These are phyloP conservation scores for Yamagishiella unicocca DNA, from an alignment of 139 green algal genomes.

Conservation along the genomic window DNA sequence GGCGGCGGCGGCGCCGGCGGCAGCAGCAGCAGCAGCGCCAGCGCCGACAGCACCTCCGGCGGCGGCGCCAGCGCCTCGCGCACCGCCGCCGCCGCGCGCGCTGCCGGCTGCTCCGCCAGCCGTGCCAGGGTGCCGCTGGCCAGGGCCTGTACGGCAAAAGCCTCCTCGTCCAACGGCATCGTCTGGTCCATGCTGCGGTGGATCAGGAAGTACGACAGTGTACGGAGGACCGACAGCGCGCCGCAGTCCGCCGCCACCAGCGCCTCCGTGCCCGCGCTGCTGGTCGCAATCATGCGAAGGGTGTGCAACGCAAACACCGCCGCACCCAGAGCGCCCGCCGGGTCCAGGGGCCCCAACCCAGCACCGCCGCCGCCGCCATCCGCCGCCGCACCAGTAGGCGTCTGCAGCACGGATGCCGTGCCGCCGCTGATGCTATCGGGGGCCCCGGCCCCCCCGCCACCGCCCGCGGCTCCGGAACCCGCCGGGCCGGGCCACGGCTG, in stretches of 20 bases:
- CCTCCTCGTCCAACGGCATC: conserved; percentile 10
- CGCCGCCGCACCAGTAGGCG: neutral
- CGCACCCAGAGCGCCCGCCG: neutral
- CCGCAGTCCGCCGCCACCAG: conserved; percentile 19
- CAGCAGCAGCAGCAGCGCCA: conserved; percentile 37
- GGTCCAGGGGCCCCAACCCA: neutral
- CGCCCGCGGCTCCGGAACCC: neutral
- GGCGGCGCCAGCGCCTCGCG: conserved; percentile 17
- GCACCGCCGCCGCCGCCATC: neutral
- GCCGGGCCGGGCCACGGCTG: neutral
- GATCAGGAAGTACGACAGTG: conserved; percentile 1
- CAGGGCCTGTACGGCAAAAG: conserved; percentile 20
- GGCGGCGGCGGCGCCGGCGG: neutral
- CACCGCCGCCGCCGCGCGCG: neutral
- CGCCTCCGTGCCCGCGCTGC: neutral
- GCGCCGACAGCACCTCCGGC: conserved; percentile 28
- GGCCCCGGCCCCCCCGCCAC: neutral
- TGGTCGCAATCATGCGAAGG: neutral
- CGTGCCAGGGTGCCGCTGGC: conserved; percentile 23
- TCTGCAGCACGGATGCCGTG: neutral
- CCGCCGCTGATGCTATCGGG: neutral
- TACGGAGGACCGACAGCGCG: neutral
- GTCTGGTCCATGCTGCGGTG: conserved; percentile 4
- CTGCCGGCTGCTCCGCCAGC: conserved; percentile 1
- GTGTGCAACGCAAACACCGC: neutral